Conservation (phyloP, 2,329 filamentous ascomycete genomes). For the Sporothrix humicola region DNA sequence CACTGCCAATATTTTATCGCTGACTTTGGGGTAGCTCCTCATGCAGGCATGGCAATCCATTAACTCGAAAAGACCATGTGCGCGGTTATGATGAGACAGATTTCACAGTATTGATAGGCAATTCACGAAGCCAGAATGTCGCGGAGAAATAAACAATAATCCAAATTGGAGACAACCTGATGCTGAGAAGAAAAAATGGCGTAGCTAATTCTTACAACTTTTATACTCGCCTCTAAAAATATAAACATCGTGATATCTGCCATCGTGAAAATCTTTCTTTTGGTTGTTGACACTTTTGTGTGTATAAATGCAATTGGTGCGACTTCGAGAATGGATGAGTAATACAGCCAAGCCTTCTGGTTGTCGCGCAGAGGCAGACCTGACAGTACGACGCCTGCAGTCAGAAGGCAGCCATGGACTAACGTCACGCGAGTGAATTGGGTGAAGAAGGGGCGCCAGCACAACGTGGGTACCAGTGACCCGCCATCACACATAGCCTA, state of each 20-base stretch:
- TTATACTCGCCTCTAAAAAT: too few relatives aligned
- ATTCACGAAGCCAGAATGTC: not conserved
- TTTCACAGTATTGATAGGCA: too few relatives aligned
- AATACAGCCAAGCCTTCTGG: conserved; percentile 16
- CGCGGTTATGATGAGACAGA: not conserved
- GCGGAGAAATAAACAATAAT: too few relatives aligned
- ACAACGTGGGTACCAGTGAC: conserved; percentile 6
- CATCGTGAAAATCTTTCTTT: too few relatives aligned
- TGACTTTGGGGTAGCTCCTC: not conserved
- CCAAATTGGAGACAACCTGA: too few relatives aligned
- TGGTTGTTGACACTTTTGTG: too few relatives aligned
- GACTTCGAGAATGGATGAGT: conserved; percentile 21
- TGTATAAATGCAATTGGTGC: not conserved
- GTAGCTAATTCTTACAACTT: too few relatives aligned
- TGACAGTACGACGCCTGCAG: conserved; percentile 1
- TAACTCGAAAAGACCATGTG: not conserved
- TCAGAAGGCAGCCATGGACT: conserved; percentile 38
- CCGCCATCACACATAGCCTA: not conserved
- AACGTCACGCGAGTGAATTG: conserved; percentile 37
- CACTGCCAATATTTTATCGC: too few relatives aligned
- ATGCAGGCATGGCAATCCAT: conserved; percentile 3
- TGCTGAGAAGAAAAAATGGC: too few relatives aligned
- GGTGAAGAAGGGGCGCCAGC: not conserved
- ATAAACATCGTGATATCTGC: too few relatives aligned
- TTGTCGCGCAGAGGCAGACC: not conserved